Evolutionary conservation across 1,139 yeast species (phyloP).

Genomic region (Lodderomyces parapsilosis): DNA sequence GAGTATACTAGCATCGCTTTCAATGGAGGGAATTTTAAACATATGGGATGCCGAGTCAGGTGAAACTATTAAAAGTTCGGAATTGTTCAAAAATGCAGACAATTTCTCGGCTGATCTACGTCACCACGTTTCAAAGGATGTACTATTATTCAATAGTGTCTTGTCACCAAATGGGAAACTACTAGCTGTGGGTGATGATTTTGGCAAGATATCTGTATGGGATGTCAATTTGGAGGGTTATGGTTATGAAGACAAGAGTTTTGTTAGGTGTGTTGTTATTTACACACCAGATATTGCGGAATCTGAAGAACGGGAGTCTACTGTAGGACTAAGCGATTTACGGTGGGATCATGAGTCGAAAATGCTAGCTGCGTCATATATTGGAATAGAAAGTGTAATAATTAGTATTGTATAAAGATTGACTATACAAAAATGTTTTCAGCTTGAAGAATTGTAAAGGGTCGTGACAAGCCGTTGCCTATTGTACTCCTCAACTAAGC

Average conservation of each 20-base stretch:
- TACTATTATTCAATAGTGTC: conserved; percentile 46
- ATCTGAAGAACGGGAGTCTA: conserved; percentile 5
- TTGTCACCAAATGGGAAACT: conserved; percentile 49
- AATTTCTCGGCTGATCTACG: conserved; percentile 19
- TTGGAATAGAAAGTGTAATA: conserved; percentile 42
- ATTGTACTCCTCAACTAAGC: not conserved
- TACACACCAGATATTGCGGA: conserved; percentile 1
- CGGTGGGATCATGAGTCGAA: conserved; percentile 41
- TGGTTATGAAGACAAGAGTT: conserved; percentile 16
- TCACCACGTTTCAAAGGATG: conserved; percentile 14
- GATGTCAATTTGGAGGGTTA: conserved; percentile 26
- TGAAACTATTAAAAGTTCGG: conserved; percentile 22
- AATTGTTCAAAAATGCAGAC: conserved; percentile 23
- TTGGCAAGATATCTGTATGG: conserved; percentile 59
- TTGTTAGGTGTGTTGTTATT: conserved; percentile 8
- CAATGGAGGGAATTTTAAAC: conserved; percentile 70
- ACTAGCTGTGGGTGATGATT: conserved; percentile 64
- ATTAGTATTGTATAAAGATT: not conserved
- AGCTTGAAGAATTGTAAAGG: not conserved
- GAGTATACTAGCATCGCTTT: conserved; percentile 35
- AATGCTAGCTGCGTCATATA: conserved; percentile 39
- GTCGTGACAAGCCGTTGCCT: not conserved
- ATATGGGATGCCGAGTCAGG: conserved; percentile 63
- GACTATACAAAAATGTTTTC: not conserved
- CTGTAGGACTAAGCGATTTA: conserved; percentile 39